Base-by-base conservation (phyloP, 2,329 filamentous ascomycete species). In the Gnomoniopsis smithogilvyi region DNA sequence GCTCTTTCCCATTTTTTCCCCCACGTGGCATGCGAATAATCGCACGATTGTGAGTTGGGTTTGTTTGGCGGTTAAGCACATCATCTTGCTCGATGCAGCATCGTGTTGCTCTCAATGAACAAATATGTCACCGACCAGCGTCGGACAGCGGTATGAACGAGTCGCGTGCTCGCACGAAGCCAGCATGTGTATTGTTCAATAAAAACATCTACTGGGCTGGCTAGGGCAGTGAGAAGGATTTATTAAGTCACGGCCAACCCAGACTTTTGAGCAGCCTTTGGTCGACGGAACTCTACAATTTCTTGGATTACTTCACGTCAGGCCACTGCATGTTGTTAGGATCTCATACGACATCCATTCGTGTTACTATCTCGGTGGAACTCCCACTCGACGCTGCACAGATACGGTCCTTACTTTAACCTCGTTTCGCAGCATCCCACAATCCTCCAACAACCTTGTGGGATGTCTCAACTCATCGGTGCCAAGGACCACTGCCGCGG, bases 391-490 rank as follows among this genome's bases (percentile, higher is more conserved):
- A 88, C 85, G 83, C 83, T 76, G 75, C 74, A 59, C 56, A 56
- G 66, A 30, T 76, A 78, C 79, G 72, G 81, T 77, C 79, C 80
- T 85, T 79, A 85, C 85, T 88, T 88, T 86, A 88, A 88, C 85
- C 85, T 88, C 84, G 80, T 86, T 82, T 81, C 75, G 74, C 75
- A 21, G 46, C 45, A 56, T 56, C 46, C 36, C 54, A 56, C n/a
- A n/a, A 33, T 34, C 21, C 54, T 57, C 47, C 15, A 47, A n/a
- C 24, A 50, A 12, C 73, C 70, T 30, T 11, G 24, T 38, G 34
- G 51, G 73, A 73, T 71, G 74, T 71, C 75, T 76, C 83, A 82
- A 86, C 83, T 86, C 84, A 80, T 87, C 81, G 85, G 85, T 88
- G 84, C 81, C 83, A 77, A 86, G 79, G 76, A 77, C 60, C 74